These are phyloP conservation scores for Euphrasia confusa DNA, from an alignment of 257 asterid genomes.

Conservation along the genomic window DNA sequence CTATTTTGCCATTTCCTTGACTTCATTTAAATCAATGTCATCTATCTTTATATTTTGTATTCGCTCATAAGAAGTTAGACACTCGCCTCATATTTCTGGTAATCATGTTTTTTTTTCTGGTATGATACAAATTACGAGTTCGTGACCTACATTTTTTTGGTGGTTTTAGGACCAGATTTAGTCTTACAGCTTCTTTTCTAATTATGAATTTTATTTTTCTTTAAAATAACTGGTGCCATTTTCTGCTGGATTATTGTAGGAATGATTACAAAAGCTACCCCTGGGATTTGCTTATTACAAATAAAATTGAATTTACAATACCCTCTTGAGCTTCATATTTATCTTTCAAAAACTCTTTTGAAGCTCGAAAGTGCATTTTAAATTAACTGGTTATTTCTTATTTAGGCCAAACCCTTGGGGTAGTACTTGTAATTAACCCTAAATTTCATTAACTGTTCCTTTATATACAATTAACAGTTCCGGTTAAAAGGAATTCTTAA, in stretches of 20 bases:
- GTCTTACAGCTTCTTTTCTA: background rate
- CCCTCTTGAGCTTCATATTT: background rate
- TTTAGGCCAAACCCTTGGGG: background rate
- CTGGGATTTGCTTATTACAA: background rate
- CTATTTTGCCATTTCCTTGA: constrained; percentile 5
- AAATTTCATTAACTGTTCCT: background rate
- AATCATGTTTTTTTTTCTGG: background rate
- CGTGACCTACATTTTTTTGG: background rate
- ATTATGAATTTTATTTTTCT: background rate
- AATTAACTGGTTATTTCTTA: background rate
- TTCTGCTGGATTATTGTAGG: background rate
- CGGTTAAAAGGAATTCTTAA: background rate
- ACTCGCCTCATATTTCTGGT: background rate
- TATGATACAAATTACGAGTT: background rate
- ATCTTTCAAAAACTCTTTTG: background rate
- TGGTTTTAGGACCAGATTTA: background rate
- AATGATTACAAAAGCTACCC: background rate
- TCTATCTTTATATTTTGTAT: background rate
- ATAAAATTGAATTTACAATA: background rate
- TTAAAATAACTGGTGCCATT: background rate
- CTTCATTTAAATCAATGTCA: background rate
- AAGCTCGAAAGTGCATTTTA: background rate
- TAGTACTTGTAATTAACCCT: background rate
- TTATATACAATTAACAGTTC: constrained; percentile 1
- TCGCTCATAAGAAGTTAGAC: background rate